Conservation (phyloP, 495 filamentous ascomycete species). For the Talaromyces borbonicus region DNA sequence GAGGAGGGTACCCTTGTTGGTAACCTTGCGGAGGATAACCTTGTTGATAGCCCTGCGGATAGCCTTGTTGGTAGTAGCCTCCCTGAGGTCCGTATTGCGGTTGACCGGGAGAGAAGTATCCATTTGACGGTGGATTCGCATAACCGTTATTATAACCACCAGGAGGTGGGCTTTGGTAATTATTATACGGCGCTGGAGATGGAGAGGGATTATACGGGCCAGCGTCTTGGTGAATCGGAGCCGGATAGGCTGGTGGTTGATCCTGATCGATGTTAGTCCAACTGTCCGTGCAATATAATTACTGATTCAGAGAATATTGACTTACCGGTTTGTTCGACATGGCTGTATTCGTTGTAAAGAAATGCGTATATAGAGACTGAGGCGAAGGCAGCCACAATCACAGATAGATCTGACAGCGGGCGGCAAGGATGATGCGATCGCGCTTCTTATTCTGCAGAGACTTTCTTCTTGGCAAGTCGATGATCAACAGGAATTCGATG, state of each 20-base stretch:
- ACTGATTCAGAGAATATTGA: background rate
- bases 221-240: conserved; percentile 6
- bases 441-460: too few relatives aligned
- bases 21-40: conserved; percentile 24
- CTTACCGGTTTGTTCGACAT: conserved; percentile 3
- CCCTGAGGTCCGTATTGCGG: conserved; percentile 6
- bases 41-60: conserved; percentile 21
- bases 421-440: too few relatives aligned
- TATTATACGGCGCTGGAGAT: conserved; percentile 7
- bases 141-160: conserved; percentile 4
- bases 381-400: background rate
- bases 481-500: too few relatives aligned
- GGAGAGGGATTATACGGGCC: conserved; percentile 4
- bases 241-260: conserved; percentile 7
- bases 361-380: background rate
- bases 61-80: conserved; percentile 15
- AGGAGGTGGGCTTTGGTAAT: conserved; percentile 3
- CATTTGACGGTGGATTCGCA: conserved; percentile 1
- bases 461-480: too few relatives aligned
- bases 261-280: background rate
- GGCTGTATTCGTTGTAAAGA: background rate
- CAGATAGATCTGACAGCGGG: too few relatives aligned
- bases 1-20: conserved; percentile 10
- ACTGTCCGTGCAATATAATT: background rate
- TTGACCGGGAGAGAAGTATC: conserved; percentile 4